Conservation (phyloP, 148 eudicot genomes). For the Agrostemma githago region DNA sequence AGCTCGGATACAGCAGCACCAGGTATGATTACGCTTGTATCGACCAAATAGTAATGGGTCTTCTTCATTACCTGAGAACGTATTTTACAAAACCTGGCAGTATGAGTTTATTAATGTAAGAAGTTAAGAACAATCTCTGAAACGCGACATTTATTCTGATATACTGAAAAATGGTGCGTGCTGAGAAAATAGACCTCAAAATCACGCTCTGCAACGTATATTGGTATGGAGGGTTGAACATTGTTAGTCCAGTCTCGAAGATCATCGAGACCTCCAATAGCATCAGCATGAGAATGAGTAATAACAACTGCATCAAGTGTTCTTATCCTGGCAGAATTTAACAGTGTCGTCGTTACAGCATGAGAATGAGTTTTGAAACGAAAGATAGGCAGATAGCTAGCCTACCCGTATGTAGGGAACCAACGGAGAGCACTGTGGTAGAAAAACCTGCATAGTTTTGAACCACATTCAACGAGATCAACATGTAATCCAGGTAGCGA, state of each 20-base stretch:
- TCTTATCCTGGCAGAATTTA: slow-evolving; percentile 92
- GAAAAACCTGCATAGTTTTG: slow-evolving; percentile 46
- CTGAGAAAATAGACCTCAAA: slow-evolving; percentile 61
- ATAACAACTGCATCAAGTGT: slow-evolving; percentile 83
- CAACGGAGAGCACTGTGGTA: slow-evolving; percentile 95
- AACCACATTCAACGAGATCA: not conserved
- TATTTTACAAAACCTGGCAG: not conserved
- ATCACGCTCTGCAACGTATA: slow-evolving; percentile 85
- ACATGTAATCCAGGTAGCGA: not conserved
- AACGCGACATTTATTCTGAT: not conserved
- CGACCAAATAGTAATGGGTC: slow-evolving; percentile 92
- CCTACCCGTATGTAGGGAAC: slow-evolving; percentile 96
- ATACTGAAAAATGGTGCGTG: not conserved
- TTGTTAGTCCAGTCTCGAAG: slow-evolving; percentile 99
- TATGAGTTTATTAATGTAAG: not conserved
- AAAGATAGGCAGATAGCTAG: too few relatives aligned
- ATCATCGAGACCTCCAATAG: slow-evolving; percentile 99
- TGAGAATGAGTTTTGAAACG: too few relatives aligned
- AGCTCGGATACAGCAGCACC: slow-evolving; percentile 97
- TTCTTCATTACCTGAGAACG: slow-evolving; percentile 94
- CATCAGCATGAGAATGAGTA: slow-evolving; percentile 99
- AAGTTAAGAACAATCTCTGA: not conserved
- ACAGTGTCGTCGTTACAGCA: too few relatives aligned
- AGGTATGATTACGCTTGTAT: slow-evolving; percentile 66
- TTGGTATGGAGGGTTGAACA: slow-evolving; percentile 78